phyloP scores from a whole-genome alignment of 208 protist species.

The Leishmania guyanensis region DNA sequence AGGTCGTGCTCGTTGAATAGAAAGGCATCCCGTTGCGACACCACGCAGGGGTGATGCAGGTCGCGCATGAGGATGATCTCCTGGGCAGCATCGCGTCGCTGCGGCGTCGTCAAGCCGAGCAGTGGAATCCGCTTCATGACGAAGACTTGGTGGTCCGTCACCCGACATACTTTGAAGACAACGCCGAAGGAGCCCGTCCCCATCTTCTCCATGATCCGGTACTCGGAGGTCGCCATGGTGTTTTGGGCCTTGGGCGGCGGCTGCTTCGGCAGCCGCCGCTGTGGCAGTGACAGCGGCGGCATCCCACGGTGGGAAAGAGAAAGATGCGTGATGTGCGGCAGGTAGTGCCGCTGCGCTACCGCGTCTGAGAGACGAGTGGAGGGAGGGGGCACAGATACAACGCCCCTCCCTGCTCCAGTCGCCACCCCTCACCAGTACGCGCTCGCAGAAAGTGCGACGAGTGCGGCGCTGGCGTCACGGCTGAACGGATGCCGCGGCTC shows the following conservation, averaged over 20 bases:
- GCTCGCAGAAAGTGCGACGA: not conserved
- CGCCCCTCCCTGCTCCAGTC: not conserved
- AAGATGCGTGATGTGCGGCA: not conserved
- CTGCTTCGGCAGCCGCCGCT: not conserved
- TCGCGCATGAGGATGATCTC: slow-evolving; percentile 81
- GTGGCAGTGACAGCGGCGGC: not conserved
- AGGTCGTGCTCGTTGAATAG: slow-evolving; percentile 80
- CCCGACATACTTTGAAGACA: slow-evolving; percentile 73
- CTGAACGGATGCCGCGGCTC: not conserved
- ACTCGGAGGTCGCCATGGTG: slow-evolving; percentile 33
- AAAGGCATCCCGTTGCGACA: slow-evolving; percentile 78
- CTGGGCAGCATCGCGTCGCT: slow-evolving; percentile 70
- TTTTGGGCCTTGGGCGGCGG: not conserved
- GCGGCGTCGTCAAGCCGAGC: slow-evolving; percentile 49
- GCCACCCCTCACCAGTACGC: not conserved
- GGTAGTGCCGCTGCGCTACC: not conserved
- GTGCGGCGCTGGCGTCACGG: not conserved
- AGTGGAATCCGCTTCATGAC: slow-evolving; percentile 88
- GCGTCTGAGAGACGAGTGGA: not conserved
- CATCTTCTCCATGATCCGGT: slow-evolving; percentile 85
- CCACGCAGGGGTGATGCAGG: slow-evolving; percentile 85
- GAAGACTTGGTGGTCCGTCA: slow-evolving; percentile 57
- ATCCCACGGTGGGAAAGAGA: not conserved
- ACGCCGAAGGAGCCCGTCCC: slow-evolving; percentile 79
- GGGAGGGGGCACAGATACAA: not conserved